Evolutionary conservation across 1,139 yeast genomes (phyloP).

Genomic region (Hyphopichia fennica): DNA sequence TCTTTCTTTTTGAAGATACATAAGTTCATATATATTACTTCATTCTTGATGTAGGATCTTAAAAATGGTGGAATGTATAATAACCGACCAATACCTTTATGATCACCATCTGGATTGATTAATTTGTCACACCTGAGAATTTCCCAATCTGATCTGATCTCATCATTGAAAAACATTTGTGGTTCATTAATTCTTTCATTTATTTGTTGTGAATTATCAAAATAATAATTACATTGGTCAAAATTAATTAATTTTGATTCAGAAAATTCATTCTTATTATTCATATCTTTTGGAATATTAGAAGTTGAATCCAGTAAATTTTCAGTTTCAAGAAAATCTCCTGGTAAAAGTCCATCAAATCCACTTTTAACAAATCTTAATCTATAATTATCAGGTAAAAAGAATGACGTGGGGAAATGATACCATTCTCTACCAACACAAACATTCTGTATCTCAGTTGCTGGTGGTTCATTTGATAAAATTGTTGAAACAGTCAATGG

Average conservation of each 20-base stretch:
- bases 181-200: slow-evolving; percentile 32
- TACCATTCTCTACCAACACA: slow-evolving; percentile 97
- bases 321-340: slow-evolving; percentile 63
- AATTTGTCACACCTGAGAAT: slow-evolving; percentile 42
- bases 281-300: slow-evolving; percentile 62
- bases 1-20: slow-evolving; percentile 32
- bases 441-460: slow-evolving; percentile 39
- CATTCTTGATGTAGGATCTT: slow-evolving; percentile 21
- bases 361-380: slow-evolving; percentile 72
- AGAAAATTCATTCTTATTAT: slow-evolving; percentile 65
- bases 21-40: slow-evolving; percentile 45
- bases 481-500: slow-evolving; percentile 39
- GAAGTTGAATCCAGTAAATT: slow-evolving; percentile 31
- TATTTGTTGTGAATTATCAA: slow-evolving; percentile 51
- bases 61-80: slow-evolving; percentile 42
- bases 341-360: slow-evolving; percentile 85
- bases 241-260: slow-evolving; percentile 47
- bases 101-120: slow-evolving; percentile 47
- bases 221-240: slow-evolving; percentile 53
- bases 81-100: slow-evolving; percentile 44
- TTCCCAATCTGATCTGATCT: slow-evolving; percentile 36
- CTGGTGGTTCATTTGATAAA: slow-evolving; percentile 5
- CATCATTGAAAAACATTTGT: slow-evolving; percentile 15
- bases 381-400: slow-evolving; percentile 61
- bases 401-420: slow-evolving; percentile 85